Evolutionary conservation across 2,329 filamentous ascomycete genomes (phyloP).

Genomic region (Leptoxyphium fumago): DNA sequence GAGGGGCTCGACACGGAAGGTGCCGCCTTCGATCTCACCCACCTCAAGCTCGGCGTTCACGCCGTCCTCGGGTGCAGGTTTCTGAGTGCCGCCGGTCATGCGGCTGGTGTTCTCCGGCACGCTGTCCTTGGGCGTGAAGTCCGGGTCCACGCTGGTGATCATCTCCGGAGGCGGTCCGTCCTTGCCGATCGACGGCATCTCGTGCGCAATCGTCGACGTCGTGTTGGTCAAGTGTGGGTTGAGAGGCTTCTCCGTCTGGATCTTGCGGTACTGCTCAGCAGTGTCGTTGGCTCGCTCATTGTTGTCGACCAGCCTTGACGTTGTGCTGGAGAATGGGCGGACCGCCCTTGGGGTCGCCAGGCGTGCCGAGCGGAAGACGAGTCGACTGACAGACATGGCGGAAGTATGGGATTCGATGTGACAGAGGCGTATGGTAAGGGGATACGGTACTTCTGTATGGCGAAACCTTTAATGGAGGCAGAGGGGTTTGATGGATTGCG

Average conservation of each 20-base stretch:
- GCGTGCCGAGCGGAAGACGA: constrained; percentile 31
- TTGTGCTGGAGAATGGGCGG: constrained; percentile 24
- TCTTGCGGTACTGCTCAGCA: constrained; percentile 38
- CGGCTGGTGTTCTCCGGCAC: constrained; percentile 48
- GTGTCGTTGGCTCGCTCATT: constrained; percentile 40
- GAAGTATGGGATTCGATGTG: background rate
- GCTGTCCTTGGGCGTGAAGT: constrained; percentile 44
- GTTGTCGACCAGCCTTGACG: constrained; percentile 24
- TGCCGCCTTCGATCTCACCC: constrained; percentile 74
- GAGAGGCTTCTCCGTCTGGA: constrained; percentile 41
- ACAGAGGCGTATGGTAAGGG: too few relatives aligned
- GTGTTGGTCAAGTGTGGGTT: constrained; percentile 52
- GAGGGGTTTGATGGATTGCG: too few relatives aligned
- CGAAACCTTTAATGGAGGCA: too few relatives aligned
- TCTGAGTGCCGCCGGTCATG: constrained; percentile 50
- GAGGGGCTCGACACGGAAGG: constrained; percentile 82
- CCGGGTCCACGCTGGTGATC: constrained; percentile 39
- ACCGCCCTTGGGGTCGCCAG: constrained; percentile 21
- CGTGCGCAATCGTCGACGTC: constrained; percentile 47
- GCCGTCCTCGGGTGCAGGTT: constrained; percentile 29
- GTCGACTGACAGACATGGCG: constrained; percentile 32
- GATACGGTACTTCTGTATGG: too few relatives aligned
- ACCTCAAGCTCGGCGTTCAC: constrained; percentile 56
- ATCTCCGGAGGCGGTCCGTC: constrained; percentile 46
- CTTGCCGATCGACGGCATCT: constrained; percentile 45